These are phyloP conservation scores for Pulveroboletus ravenelii DNA, from an alignment of 768 basidiomycete species.

Conservation along the genomic window DNA sequence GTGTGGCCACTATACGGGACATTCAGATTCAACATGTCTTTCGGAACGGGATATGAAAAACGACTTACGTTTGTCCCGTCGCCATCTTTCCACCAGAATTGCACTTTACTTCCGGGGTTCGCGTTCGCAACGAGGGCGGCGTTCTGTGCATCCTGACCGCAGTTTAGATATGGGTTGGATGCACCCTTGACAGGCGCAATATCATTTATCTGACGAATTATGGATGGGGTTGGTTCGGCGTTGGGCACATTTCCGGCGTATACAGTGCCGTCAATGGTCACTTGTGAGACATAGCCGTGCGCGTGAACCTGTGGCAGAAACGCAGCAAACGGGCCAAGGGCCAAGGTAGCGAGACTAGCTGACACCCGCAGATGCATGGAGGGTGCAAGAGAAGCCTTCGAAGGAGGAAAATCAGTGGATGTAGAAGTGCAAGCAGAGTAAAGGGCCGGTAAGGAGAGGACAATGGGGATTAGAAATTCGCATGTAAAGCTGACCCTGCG, in stretches of 20 bases:
- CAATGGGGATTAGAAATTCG: neutral
- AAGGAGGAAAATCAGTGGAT: neutral
- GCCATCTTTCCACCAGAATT: constrained; percentile 54
- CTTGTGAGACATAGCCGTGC: constrained; percentile 41
- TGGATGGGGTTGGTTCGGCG: constrained; percentile 34
- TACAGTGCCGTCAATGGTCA: constrained; percentile 40
- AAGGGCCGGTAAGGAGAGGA: neutral
- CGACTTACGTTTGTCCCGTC: constrained; percentile 33
- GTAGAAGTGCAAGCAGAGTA: neutral
- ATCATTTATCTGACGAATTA: constrained; percentile 42
- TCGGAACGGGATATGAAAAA: neutral
- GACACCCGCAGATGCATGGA: constrained; percentile 6
- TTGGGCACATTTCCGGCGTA: constrained; percentile 43
- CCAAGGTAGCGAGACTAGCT: neutral
- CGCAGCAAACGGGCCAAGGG: constrained; percentile 10
- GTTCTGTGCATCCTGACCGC: constrained; percentile 49
- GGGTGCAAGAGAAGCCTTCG: neutral
- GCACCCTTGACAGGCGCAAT: constrained; percentile 54
- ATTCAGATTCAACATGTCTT: neutral
- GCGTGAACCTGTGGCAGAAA: constrained; percentile 27
- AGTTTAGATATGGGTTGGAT: constrained; percentile 51
- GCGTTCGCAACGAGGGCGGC: constrained; percentile 50
- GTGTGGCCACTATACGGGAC: constrained; percentile 42
- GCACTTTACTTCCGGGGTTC: constrained; percentile 53
- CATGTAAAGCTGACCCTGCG: neutral